phyloP scores from a whole-genome alignment of 2,329 filamentous ascomycete species.

The Myriosclerotinia duriaeana region DNA sequence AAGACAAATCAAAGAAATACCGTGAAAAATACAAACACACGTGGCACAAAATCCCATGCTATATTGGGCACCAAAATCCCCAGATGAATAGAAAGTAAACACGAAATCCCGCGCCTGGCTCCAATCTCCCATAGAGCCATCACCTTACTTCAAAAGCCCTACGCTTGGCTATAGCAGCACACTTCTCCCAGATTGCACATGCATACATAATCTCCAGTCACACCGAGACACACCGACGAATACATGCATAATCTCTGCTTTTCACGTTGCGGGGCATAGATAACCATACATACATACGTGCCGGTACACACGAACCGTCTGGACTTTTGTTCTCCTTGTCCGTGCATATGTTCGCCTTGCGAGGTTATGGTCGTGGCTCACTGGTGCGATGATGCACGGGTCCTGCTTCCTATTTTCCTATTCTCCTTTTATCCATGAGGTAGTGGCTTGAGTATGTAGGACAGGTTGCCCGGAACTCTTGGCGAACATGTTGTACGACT shows the following conservation, averaged over 20 bases:
- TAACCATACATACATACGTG: neutral
- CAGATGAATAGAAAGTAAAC: neutral
- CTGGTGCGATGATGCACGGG: neutral
- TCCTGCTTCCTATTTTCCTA: neutral
- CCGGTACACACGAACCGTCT: neutral
- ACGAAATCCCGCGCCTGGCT: neutral
- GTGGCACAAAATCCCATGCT: neutral
- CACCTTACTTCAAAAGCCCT: neutral
- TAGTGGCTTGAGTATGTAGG: neutral
- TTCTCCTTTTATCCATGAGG: neutral
- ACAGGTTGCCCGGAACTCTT: slow-evolving; percentile 7
- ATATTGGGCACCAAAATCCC: too few species aligned
- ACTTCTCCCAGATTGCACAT: neutral
- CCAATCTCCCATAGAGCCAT: neutral
- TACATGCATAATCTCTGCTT: slow-evolving; percentile 3
- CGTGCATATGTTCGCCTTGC: slow-evolving; percentile 1
- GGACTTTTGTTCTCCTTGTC: neutral
- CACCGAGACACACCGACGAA: neutral
- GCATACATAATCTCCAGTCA: neutral
- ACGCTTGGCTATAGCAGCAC: too few species aligned
- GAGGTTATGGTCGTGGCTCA: neutral
- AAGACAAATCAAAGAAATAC: neutral
- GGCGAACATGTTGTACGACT: slow-evolving; percentile 1
- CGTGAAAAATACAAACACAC: neutral
- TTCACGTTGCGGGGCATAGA: neutral